Base-by-base conservation (phyloP, 371 early-diverging fungal species). In the Mucor indicus region DNA sequence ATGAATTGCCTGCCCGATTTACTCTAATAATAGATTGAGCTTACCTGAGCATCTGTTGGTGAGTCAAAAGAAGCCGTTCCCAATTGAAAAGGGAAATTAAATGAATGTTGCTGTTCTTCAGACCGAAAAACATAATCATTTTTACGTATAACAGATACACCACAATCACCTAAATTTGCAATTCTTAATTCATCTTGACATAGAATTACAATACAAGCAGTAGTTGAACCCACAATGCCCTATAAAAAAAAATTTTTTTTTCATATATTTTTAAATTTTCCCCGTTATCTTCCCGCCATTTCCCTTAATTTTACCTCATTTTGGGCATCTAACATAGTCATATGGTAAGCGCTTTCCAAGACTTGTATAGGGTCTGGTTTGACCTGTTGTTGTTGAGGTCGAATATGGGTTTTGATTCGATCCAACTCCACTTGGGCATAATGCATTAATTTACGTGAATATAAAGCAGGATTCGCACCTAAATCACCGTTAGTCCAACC, bases 131-230 rank as follows among this genome's bases (percentile, higher is more conserved):
- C 80, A 60, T 87, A 78, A 46, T 89, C 85, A 46, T 85, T 83
- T 46, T 83, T 74, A 24, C 97, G 84, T 46, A 95, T 85, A 1
- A 96, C 77, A 32, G 84, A 75, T 27, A 95, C 66, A 1, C 92
- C 93, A 56, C 93, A 92, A 68, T 96, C 97, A 23, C 97, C 97
- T 37, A 96, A 67, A 53, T 93, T 93, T 1, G 92, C 88, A 39
- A 96, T 84, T 4, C 91, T 80, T 27, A 96, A 74, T 66, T 93
- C 93, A 54, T 94, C 89, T 51, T 91, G 86, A 29, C 89, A 70
- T 49, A 95, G 62, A 4, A 95, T 67, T n/a, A 81, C 92, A 33
- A 94, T 60, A 57, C 90, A 80, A 0, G 93, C 93, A 4, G 96
- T 96, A 10, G 91, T 85, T 16, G 91, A 90, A 2, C 96, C 96